phyloP scores from a whole-genome alignment of 495 filamentous ascomycete species.

The Gamarada debralockiae region DNA sequence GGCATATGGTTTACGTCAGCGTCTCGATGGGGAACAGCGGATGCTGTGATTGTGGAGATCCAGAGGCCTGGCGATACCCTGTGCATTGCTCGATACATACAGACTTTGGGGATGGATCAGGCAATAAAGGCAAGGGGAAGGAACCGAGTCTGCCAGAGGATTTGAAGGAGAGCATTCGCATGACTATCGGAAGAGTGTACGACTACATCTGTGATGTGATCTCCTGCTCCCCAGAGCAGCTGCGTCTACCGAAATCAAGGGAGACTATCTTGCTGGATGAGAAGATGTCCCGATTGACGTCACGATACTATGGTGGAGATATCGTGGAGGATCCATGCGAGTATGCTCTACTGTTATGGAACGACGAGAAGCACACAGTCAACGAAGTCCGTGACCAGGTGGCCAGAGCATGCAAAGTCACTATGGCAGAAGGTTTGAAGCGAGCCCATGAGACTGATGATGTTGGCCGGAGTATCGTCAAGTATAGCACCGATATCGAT shows the following conservation, averaged over 20 bases:
- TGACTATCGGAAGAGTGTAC: constrained; percentile 78
- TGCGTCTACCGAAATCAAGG: constrained; percentile 78
- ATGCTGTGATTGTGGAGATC: constrained; percentile 95
- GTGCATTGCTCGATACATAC: constrained; percentile 94
- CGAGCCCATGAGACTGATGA: constrained; percentile 85
- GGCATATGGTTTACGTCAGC: constrained; percentile 81
- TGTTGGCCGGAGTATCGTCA: constrained; percentile 78
- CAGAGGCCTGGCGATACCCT: constrained; percentile 85
- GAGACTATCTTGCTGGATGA: constrained; percentile 80
- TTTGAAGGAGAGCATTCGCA: constrained; percentile 66
- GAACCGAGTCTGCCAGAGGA: constrained; percentile 61
- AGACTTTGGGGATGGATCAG: constrained; percentile 43
- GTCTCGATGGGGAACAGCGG: constrained; percentile 87
- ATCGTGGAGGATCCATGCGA: constrained; percentile 53
- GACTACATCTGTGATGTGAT: constrained; percentile 98
- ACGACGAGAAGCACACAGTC: constrained; percentile 97
- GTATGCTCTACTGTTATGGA: constrained; percentile 90
- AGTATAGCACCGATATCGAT: constrained; percentile 66
- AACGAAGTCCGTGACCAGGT: constrained; percentile 88
- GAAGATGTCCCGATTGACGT: constrained; percentile 66
- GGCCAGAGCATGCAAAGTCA: constrained; percentile 77
- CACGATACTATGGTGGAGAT: constrained; percentile 57
- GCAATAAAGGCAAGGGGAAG: constrained; percentile 63
- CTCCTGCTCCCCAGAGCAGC: constrained; percentile 93
- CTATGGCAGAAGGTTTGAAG: constrained; percentile 60